Evolutionary conservation across 2,329 filamentous ascomycete genomes (phyloP).

Genomic region (Zasmidium angulare): DNA sequence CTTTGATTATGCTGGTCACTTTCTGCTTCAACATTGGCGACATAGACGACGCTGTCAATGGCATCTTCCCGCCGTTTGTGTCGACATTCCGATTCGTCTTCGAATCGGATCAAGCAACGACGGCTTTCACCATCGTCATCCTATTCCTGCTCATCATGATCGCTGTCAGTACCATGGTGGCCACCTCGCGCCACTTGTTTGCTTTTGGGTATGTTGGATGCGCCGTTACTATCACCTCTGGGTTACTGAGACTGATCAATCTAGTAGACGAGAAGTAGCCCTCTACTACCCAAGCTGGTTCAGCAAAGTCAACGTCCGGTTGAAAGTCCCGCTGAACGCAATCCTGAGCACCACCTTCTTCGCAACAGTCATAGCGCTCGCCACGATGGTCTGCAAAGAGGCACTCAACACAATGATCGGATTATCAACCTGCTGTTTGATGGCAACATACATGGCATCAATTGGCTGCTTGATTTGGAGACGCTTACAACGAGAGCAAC

Average conservation of each 20-base stretch:
- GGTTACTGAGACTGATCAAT: constrained; percentile 17
- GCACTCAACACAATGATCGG: constrained; percentile 46
- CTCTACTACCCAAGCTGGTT: constrained; percentile 41
- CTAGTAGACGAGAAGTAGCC: constrained; percentile 20
- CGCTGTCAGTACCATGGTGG: constrained; percentile 40
- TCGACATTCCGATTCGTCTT: constrained; percentile 33
- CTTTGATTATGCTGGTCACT: constrained; percentile 32
- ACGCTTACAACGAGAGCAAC: constrained; percentile 35
- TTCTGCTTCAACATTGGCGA: constrained; percentile 36
- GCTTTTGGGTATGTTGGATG: constrained; percentile 39
- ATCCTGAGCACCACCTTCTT: constrained; percentile 32
- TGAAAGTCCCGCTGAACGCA: constrained; percentile 30
- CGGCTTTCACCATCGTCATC: constrained; percentile 34
- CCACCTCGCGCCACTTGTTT: constrained; percentile 40
- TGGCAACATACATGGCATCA: constrained; percentile 43
- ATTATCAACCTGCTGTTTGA: constrained; percentile 40
- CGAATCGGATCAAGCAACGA: constrained; percentile 28
- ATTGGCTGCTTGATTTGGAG: constrained; percentile 40
- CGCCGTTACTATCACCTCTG: neutral
- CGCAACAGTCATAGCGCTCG: constrained; percentile 31
- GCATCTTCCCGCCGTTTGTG: constrained; percentile 32
- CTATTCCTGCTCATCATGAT: constrained; percentile 38
- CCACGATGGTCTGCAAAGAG: constrained; percentile 38
- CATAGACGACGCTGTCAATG: constrained; percentile 29
- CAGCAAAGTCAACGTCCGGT: constrained; percentile 21